Conservation (phyloP, 1,284 basidiomycete genomes). For the Gomphus bonarii region DNA sequence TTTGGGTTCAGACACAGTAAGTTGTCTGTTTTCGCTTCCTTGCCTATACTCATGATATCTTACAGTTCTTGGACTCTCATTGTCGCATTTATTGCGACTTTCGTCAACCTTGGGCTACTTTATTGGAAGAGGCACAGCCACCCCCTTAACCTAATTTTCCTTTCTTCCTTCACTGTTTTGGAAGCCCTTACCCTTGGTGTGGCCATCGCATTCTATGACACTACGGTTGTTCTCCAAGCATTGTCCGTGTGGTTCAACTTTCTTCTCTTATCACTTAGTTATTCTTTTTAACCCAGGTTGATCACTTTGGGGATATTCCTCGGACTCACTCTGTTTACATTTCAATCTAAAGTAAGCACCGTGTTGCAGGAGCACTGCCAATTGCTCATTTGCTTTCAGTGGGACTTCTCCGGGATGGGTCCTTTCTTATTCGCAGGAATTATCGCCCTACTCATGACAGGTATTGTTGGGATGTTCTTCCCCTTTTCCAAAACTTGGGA, state of each 20-base stretch:
- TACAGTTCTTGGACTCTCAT: slow-evolving; percentile 64
- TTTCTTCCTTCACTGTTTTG: slow-evolving; percentile 69
- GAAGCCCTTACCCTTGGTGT: slow-evolving; percentile 77
- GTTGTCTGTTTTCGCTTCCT: slow-evolving; percentile 15
- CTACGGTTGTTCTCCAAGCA: slow-evolving; percentile 74
- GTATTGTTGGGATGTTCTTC: slow-evolving; percentile 69
- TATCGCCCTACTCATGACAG: slow-evolving; percentile 62
- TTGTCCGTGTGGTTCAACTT: slow-evolving; percentile 36
- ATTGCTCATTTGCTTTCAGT: slow-evolving; percentile 32
- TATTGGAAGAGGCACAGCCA: slow-evolving; percentile 85
- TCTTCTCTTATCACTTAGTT: background rate
- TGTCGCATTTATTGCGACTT: slow-evolving; percentile 61
- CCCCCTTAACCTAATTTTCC: slow-evolving; percentile 70
- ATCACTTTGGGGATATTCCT: slow-evolving; percentile 84
- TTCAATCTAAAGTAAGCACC: slow-evolving; percentile 60
- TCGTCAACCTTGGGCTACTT: slow-evolving; percentile 65
- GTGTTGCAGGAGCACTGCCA: background rate
- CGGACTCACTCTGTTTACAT: slow-evolving; percentile 78
- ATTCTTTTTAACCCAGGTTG: slow-evolving; percentile 32
- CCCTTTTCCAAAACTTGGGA: slow-evolving; percentile 73
- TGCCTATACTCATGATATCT: background rate
- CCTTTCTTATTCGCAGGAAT: slow-evolving; percentile 76
- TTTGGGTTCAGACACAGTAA: slow-evolving; percentile 65
- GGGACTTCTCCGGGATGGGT: slow-evolving; percentile 79
- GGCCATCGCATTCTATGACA: slow-evolving; percentile 68